Evolutionary conservation across 1,284 basidiomycete genomes (phyloP), one percentile per base, ranked within the genome.

Genomic region (Pseudozyma tsukubaensis): DNA sequence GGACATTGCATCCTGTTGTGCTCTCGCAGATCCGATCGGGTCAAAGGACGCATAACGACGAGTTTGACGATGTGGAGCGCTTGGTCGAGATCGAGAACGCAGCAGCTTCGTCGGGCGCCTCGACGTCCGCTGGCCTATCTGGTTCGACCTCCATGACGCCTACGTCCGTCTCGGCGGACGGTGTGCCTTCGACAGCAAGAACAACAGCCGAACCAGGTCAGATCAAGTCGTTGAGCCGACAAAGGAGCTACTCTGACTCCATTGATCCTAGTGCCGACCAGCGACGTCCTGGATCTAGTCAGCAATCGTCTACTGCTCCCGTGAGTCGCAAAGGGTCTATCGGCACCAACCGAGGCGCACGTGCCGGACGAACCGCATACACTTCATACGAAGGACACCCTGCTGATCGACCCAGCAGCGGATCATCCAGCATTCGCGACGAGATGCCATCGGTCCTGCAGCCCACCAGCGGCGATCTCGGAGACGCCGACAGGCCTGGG

Each of bases 231-330:
- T 57, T 72, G 5, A 61, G 34, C 36, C 67, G 72, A 48, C 72
- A 75, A 50, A 59, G 72, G 34, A 75, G 72, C 57, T 75, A 75
- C 56, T 75, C 72, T 35, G 72, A 75, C 58, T 75, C 72, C 34
- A 54, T 71, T 42, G 65, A 68, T 35, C 34, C 72, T 9, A 49
- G 49, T 11, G 50, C 18, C 6, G 59, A 59, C 11, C 66, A 67
- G 50, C 63, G 54, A 48, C 70, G 57, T 21, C 19, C 50, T 0
- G 37, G 45, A 6, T 48, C 59, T n/a, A 49, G 56, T 47, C 42
- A 55, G 7, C 58, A 66, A 8, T 24, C 50, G 8, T 59, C 50
- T 11, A 70, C 63, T 8, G 67, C 72, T 5, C 67, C 72, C 11
- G 67, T 63, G 13, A 70, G 56, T 37, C 66, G 67, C 44, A 57